Conservation (phyloP, 148 eudicot genomes). For the Drosera capensis region DNA sequence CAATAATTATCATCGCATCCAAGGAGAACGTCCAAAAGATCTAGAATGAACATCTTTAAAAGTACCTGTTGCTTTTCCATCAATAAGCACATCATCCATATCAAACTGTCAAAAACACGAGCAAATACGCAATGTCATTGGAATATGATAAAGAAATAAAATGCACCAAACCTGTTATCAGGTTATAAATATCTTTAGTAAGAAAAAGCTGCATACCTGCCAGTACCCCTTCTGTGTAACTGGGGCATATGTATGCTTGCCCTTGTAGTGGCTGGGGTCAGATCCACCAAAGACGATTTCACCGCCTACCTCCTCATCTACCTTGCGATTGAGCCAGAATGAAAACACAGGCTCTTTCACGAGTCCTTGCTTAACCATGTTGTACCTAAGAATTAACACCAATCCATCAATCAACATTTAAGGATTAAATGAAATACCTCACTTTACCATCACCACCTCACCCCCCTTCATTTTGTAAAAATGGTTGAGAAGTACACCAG, state of each 20-base stretch:
- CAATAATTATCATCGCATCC: too few species aligned
- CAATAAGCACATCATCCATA: slow-evolving; percentile 87
- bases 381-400: slow-evolving; percentile 28
- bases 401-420: too few species aligned
- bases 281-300: slow-evolving; percentile 50
- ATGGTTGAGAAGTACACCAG: too few species aligned
- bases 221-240: slow-evolving; percentile 47
- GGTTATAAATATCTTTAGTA: neutral
- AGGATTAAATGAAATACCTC: too few species aligned
- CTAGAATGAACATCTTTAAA: too few species aligned
- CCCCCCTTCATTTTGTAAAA: too few species aligned
- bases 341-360: slow-evolving; percentile 58
- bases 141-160: neutral
- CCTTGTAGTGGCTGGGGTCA: slow-evolving; percentile 36
- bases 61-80: slow-evolving; percentile 63
- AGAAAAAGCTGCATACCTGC: slow-evolving; percentile 24
- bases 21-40: too few species aligned
- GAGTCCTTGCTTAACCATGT: slow-evolving; percentile 50
- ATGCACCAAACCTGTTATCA: neutral
- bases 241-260: slow-evolving; percentile 38
- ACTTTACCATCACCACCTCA: neutral
- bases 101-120: slow-evolving; percentile 37
- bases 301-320: slow-evolving; percentile 33
- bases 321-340: slow-evolving; percentile 49
- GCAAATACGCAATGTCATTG: neutral